A percentile compares a stretch with the other conserved stretches of the same genome.
Conservation (phyloP, 1,284 basidiomycete genomes). For the Ganoderma boninense region DNA sequence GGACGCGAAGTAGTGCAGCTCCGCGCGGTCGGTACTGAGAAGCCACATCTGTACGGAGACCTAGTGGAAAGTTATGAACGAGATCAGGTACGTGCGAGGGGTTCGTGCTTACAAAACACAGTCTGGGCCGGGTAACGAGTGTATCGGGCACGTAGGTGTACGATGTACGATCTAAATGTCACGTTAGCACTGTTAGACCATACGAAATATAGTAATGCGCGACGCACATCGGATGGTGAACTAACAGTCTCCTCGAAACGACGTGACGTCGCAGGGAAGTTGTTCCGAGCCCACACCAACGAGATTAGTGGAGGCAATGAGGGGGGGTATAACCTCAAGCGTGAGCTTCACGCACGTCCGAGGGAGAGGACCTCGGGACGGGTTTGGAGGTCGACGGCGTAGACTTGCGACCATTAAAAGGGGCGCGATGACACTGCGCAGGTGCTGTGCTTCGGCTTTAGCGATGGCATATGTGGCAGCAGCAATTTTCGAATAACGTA, state of each 20-base stretch:
- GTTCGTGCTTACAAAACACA: background rate
- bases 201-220: background rate
- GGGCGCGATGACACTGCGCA: background rate
- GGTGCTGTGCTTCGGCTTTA: background rate
- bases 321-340: background rate
- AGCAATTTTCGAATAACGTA: background rate
- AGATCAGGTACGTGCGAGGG: no score
- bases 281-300: background rate
- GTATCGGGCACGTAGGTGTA: background rate
- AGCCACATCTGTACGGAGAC: slow-evolving; percentile 10
- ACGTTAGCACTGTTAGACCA: background rate
- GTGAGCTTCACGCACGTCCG: background rate
- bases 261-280: background rate
- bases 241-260: background rate
- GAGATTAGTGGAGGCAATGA: background rate
- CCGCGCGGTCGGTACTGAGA: slow-evolving; percentile 3
- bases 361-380: background rate
- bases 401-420: background rate
- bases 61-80: background rate
- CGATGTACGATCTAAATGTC: no score
- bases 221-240: background rate
- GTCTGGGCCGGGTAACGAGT: background rate
- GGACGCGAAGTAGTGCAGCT: slow-evolving; percentile 5
- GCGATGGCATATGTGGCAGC: slow-evolving; percentile 2
- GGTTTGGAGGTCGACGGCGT: background rate